A percentile compares a stretch with the other conserved stretches of the same genome.
phyloP scores from a whole-genome alignment of 2,329 filamentous ascomycete species.

The Venturia nashicola region DNA sequence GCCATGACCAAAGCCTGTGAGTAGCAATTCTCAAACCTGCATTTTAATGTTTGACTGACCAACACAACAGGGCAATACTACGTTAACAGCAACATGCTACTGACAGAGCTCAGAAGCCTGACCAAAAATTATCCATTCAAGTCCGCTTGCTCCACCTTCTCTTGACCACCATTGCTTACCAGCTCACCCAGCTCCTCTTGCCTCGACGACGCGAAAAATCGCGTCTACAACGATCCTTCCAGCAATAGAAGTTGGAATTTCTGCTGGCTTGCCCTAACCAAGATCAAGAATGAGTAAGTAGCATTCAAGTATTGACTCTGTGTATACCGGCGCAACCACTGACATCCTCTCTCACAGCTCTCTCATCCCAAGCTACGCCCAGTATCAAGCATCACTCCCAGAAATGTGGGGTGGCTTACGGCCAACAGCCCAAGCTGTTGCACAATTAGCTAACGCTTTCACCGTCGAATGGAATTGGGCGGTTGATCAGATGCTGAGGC shows the following conservation, averaged over 20 bases:
- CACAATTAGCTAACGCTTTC: constrained; percentile 50
- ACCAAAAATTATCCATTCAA: constrained; percentile 55
- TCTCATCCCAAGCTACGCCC: constrained; percentile 49
- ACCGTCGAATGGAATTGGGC: constrained; percentile 55
- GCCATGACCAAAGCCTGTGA: constrained; percentile 58
- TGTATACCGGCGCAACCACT: constrained; percentile 1
- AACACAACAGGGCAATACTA: constrained; percentile 44
- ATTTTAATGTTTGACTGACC: not conserved
- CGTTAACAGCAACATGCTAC: constrained; percentile 55
- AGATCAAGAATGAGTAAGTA: constrained; percentile 53
- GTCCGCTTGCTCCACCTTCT: constrained; percentile 12
- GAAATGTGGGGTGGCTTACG: constrained; percentile 57
- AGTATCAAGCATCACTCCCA: constrained; percentile 46
- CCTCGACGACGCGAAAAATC: constrained; percentile 50
- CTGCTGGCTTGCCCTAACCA: constrained; percentile 58
- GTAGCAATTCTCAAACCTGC: constrained; percentile 1
- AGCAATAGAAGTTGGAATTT: constrained; percentile 65
- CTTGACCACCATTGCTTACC: not conserved
- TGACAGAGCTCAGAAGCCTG: constrained; percentile 56
- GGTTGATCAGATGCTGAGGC: constrained; percentile 51
- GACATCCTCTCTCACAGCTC: constrained; percentile 29
- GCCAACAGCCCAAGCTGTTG: constrained; percentile 44
- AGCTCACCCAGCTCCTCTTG: constrained; percentile 39
- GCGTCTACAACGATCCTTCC: constrained; percentile 50
- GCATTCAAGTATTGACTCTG: not conserved